Percentiles rank a stretch among this genome's conserved stretches.
These are phyloP conservation scores for Leccinum pallidistipes DNA, from an alignment of 1,284 basidiomycete genomes.

Conservation along the genomic window DNA sequence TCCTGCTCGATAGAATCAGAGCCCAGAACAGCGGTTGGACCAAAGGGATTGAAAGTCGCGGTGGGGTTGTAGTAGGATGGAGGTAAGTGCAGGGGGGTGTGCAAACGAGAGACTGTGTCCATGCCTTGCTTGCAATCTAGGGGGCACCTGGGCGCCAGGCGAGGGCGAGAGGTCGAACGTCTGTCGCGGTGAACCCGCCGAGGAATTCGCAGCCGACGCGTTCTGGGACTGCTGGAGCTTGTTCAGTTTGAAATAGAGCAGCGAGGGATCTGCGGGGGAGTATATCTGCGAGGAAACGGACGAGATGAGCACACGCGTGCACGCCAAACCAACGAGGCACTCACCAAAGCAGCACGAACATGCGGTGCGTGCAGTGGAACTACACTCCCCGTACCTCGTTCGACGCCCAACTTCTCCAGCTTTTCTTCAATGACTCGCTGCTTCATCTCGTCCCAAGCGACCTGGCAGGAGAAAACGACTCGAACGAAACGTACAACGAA, in stretches of 20 bases:
- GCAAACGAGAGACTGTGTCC: slow-evolving; percentile 72
- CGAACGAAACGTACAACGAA: slow-evolving; percentile 12
- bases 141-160: slow-evolving; percentile 44
- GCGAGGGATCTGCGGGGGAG: slow-evolving; percentile 77
- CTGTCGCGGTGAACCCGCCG: slow-evolving; percentile 64
- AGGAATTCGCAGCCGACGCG: slow-evolving; percentile 50
- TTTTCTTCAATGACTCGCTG: slow-evolving; percentile 75
- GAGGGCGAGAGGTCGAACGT: slow-evolving; percentile 52
- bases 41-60: slow-evolving; percentile 60
- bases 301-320: slow-evolving; percentile 8
- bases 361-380: slow-evolving; percentile 68
- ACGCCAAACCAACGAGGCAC: slow-evolving; percentile 32
- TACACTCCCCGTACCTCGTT: slow-evolving; percentile 57
- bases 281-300: slow-evolving; percentile 60
- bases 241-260: slow-evolving; percentile 78
- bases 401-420: slow-evolving; percentile 73
- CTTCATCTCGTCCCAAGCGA: slow-evolving; percentile 70
- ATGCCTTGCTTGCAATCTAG: slow-evolving; percentile 55
- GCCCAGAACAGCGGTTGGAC: slow-evolving; percentile 50
- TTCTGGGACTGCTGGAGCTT: slow-evolving; percentile 75
- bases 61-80: slow-evolving; percentile 42
- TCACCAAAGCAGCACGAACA: slow-evolving; percentile 74
- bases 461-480: slow-evolving; percentile 38
- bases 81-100: slow-evolving; percentile 41
- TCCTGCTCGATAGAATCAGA: slow-evolving; percentile 45